A percentile compares a stretch with the other conserved stretches of the same genome.
Conservation (phyloP, 805 yeast genomes). For the Hyphopichia homilentoma region DNA sequence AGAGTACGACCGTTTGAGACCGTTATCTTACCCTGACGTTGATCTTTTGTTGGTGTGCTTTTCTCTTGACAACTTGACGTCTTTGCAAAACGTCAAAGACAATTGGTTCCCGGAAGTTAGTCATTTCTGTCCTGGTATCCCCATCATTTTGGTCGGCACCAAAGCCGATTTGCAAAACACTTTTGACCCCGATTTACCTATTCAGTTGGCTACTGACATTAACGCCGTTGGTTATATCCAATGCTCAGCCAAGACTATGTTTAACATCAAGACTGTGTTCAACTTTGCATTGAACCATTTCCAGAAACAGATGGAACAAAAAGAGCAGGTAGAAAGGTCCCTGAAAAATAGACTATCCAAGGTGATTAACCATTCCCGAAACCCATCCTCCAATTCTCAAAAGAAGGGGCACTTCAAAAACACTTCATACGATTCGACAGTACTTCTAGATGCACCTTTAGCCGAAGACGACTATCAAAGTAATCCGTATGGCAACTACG, state of each 20-base stretch:
- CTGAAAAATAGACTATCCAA: constrained; percentile 31
- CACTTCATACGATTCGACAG: constrained; percentile 32
- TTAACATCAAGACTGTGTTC: constrained; percentile 66
- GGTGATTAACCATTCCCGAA: constrained; percentile 25
- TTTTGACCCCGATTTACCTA: constrained; percentile 46
- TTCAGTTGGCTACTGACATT: constrained; percentile 51
- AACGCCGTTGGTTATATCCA: constrained; percentile 72
- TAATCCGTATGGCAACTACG: constrained; percentile 34
- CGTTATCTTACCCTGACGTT: constrained; percentile 75
- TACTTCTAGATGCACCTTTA: constrained; percentile 38
- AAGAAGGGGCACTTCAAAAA: constrained; percentile 36
- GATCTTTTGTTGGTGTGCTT: constrained; percentile 75
- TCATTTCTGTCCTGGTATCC: constrained; percentile 78
- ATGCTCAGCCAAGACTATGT: constrained; percentile 73
- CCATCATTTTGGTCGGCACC: constrained; percentile 77
- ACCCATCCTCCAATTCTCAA: constrained; percentile 14
- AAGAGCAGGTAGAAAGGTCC: constrained; percentile 35
- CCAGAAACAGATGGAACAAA: constrained; percentile 32
- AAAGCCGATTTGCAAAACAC: constrained; percentile 56
- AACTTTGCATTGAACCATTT: constrained; percentile 51
- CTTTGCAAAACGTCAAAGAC: constrained; percentile 70
- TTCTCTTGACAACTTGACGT: constrained; percentile 56
- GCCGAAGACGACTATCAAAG: constrained; percentile 30
- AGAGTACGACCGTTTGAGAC: constrained; percentile 77
- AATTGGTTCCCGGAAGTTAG: constrained; percentile 86